Percentiles rank a stretch among this genome's conserved stretches.
Evolutionary conservation across 257 asterid species (phyloP).

Genomic region (Fraxinus anomala): DNA sequence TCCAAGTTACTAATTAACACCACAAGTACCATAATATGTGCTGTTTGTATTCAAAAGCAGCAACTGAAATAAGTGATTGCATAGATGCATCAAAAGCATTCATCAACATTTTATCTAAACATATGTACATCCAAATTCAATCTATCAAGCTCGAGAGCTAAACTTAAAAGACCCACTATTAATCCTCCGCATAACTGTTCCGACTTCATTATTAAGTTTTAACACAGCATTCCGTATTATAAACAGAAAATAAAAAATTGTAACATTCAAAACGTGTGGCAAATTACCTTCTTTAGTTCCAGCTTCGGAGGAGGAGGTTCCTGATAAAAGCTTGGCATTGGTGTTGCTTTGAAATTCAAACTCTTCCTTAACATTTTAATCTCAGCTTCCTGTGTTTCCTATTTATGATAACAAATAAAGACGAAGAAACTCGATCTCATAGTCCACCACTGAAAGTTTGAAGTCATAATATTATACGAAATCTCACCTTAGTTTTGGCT

Average conservation of each 20-base stretch:
- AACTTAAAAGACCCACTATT: neutral
- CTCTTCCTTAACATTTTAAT: conserved; percentile 76
- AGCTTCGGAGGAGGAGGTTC: conserved; percentile 92
- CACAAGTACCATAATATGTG: neutral
- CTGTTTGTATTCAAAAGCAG: neutral
- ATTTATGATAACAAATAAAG: conserved; percentile 24
- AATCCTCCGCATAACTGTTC: neutral
- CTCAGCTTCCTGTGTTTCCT: conserved; percentile 93
- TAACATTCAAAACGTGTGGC: neutral
- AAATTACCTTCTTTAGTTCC: conserved; percentile 85
- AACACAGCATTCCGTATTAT: neutral
- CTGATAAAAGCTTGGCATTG: conserved; percentile 96
- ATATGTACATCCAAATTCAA: neutral
- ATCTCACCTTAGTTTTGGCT: conserved; percentile 70
- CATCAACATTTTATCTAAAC: neutral
- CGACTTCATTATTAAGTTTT: neutral
- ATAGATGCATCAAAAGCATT: too few species aligned
- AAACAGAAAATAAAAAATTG: neutral
- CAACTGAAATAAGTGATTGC: neutral
- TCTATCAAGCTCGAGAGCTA: neutral
- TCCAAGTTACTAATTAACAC: neutral
- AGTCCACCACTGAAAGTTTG: neutral
- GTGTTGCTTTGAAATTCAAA: conserved; percentile 89
- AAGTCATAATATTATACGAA: conserved; percentile 2
- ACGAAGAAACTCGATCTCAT: conserved; percentile 1